Base-by-base conservation (phyloP, 2,329 filamentous ascomycete genomes). In the Cryoendolithus antarcticus region DNA sequence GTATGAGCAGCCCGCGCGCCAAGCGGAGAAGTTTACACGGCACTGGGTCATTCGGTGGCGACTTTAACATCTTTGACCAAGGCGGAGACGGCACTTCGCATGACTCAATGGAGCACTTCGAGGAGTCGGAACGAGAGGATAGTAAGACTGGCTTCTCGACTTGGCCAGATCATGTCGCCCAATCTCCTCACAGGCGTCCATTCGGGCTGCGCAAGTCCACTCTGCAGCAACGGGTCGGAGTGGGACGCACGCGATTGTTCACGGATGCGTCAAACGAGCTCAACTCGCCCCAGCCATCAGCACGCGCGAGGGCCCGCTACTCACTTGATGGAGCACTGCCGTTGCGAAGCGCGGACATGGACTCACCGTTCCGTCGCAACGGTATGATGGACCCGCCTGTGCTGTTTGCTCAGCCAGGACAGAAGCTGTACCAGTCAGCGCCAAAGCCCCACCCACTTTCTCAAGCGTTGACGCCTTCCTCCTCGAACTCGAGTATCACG, bases 391-490 rank as follows among this genome's bases (percentile, higher is more conserved):
- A 40, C 77, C 89, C 62, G 67, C 73, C 40, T 57, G 59, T 63
- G 30, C 53, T 62, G 32, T 56, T 57, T 29, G 49, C 51, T 15
- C 51, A 53, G 8, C 48, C 53, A 15, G 39, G 44, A n/a, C 55
- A 55, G 38, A 57, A 53, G 45, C 44, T 45, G 15, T 52, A 51
- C 37, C 51, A 61, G 37, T 58, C 59, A 37, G 61, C 62, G 21
- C 52, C 62, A 32, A 65, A 69, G 32, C 70, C 82, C 11, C 89
- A 95, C 57, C 89, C 89, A 12, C 69, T 95, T 13, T 94, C 89
- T 5, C 77, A 86, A 45, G 83, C 85, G 0, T 69, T 95, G 49
- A 93, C 84, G 0, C 86, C 86, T 3, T 93, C 86, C 1, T 89
- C 85, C 1, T 93, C 86, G 2, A 77, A 72, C 38, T 89, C 85